Conservation (phyloP, 202 grass and related monocot species). For the Dendrocalamus latiflorus region DNA sequence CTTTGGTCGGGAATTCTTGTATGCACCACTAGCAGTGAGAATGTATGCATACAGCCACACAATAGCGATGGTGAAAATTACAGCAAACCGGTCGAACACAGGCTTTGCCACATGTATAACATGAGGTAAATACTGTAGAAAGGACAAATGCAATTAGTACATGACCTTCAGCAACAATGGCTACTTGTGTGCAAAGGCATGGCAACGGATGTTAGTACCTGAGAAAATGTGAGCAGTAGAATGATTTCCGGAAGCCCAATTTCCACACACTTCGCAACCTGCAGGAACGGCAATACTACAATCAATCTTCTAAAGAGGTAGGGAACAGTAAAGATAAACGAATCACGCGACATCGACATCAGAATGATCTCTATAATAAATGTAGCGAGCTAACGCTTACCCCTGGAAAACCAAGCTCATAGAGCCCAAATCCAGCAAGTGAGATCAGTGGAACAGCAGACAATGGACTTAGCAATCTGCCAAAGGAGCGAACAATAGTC, state of each 20-base stretch:
- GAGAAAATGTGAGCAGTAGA: conserved; percentile 68
- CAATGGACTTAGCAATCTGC: conserved; percentile 72
- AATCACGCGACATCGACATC: neutral
- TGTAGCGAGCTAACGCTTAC: too few species aligned
- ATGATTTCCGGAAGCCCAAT: conserved; percentile 76
- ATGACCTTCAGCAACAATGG: neutral
- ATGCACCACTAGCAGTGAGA: conserved; percentile 72
- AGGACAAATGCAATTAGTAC: neutral
- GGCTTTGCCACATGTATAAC: conserved; percentile 43
- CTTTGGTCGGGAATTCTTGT: conserved; percentile 56
- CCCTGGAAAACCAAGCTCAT: conserved; percentile 83
- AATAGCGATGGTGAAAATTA: conserved; percentile 76
- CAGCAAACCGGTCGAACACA: conserved; percentile 66
- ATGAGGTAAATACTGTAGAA: conserved; percentile 68
- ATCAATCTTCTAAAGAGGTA: neutral
- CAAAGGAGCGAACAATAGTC: neutral
- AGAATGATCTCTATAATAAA: neutral
- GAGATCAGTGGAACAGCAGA: conserved; percentile 75
- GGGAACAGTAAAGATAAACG: neutral
- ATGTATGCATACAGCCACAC: conserved; percentile 86
- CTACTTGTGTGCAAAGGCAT: neutral
- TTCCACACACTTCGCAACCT: conserved; percentile 91
- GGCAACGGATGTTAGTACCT: conserved; percentile 24
- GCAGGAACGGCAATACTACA: neutral
- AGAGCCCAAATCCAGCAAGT: conserved; percentile 78